These are phyloP conservation scores for Scleromitrula shiraiana DNA, from an alignment of 2,329 filamentous ascomycete species.

Conservation along the genomic window DNA sequence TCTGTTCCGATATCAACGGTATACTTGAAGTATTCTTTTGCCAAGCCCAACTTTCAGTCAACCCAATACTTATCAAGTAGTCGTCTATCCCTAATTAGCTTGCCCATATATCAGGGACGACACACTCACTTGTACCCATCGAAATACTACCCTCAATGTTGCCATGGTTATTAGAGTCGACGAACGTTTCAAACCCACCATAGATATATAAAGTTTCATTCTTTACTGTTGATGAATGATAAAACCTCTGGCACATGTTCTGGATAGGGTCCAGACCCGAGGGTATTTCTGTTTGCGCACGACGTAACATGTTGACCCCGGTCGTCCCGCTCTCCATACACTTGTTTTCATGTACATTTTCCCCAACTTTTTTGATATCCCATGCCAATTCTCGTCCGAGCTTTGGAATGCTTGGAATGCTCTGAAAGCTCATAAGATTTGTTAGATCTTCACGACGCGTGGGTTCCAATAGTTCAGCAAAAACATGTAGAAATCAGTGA, in stretches of 20 bases:
- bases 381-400: not conserved
- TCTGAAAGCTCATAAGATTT: not conserved
- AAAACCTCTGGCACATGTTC: conserved; percentile 9
- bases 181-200: conserved; percentile 7
- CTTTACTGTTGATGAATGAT: conserved; percentile 6
- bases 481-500: not conserved
- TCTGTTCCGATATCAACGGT: conserved; percentile 7
- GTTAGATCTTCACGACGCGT: not conserved
- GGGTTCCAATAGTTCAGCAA: not conserved
- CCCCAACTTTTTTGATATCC: not conserved
- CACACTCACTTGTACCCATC: conserved; percentile 14
- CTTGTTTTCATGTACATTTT: not conserved
- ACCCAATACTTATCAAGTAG: conserved; percentile 9
- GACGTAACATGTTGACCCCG: not conserved
- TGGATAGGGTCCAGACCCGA: conserved; percentile 1
- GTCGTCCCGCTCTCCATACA: not conserved
- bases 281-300: conserved; percentile 3
- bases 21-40: conserved; percentile 1
- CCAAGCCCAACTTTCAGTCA: conserved; percentile 14
- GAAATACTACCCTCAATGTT: not conserved
- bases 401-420: not conserved
- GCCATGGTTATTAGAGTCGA: conserved; percentile 4
- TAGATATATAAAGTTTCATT: conserved; percentile 7
- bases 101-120: too few relatives aligned
- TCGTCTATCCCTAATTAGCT: conserved; percentile 9